Evolutionary conservation across 2,329 filamentous ascomycete genomes (phyloP).

Genomic region (Pochonia chlamydosporia): DNA sequence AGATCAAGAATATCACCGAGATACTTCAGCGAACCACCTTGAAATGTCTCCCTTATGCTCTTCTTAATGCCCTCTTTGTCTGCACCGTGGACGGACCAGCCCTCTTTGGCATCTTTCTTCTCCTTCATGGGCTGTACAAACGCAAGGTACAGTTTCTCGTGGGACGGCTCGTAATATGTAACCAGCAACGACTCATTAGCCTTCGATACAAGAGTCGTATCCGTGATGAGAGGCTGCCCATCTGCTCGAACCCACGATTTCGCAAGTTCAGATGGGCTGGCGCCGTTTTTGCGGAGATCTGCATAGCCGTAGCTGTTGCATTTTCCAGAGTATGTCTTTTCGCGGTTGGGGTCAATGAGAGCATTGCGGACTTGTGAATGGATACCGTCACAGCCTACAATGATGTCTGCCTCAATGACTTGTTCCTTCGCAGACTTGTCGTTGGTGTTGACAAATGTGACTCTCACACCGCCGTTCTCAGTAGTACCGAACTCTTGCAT

Average conservation of each 20-base stretch:
- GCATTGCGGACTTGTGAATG: constrained; percentile 27
- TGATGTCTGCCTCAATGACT: constrained; percentile 16
- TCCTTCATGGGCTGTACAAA: constrained; percentile 17
- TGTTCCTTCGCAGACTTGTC: constrained; percentile 1
- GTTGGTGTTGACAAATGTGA: neutral
- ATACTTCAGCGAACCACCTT: constrained; percentile 11
- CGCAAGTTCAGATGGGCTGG: neutral
- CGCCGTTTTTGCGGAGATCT: constrained; percentile 1
- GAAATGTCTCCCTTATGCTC: constrained; percentile 11
- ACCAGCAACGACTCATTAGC: constrained; percentile 15
- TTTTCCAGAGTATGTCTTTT: constrained; percentile 28
- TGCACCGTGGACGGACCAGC: constrained; percentile 15
- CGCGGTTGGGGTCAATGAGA: constrained; percentile 18
- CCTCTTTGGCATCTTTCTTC: constrained; percentile 16
- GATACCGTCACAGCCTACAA: constrained; percentile 33
- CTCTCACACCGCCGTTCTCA: constrained; percentile 2
- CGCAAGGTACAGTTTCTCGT: constrained; percentile 12
- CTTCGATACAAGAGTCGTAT: constrained; percentile 16
- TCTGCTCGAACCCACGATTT: constrained; percentile 8
- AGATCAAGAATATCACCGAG: constrained; percentile 14
- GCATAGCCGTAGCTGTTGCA: constrained; percentile 17
- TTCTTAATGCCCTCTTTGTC: constrained; percentile 15
- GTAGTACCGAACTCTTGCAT: constrained; percentile 12
- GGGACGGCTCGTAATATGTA: constrained; percentile 15
- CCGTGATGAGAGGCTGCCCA: constrained; percentile 14